Percentiles rank a stretch among this genome's conserved stretches.
Evolutionary conservation across 306 rosid species (phyloP).

Genomic region (Quercus dentata): DNA sequence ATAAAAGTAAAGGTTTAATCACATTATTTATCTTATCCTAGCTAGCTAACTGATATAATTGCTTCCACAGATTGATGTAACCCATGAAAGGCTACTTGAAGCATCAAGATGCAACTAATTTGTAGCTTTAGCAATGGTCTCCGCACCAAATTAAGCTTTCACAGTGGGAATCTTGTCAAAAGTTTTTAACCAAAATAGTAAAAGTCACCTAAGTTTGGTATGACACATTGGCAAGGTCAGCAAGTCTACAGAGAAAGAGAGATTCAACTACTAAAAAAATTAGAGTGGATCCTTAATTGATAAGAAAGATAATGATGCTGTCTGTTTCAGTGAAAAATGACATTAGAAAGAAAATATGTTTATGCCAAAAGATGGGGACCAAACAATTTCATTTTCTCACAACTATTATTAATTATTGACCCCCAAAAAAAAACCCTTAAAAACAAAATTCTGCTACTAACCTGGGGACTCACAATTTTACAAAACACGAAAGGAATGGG

Average conservation of each 20-base stretch:
- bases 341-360: background rate
- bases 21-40: background rate
- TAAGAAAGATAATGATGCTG: constrained; percentile 1
- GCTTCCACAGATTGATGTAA: background rate
- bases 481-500: background rate
- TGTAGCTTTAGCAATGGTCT: background rate
- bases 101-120: background rate
- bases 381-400: background rate
- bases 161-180: background rate
- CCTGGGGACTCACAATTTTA: background rate
- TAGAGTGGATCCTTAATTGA: constrained; percentile 1
- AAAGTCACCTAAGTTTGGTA: background rate
- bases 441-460: background rate
- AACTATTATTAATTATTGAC: background rate
- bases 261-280: background rate
- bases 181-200: background rate
- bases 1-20: background rate
- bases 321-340: background rate
- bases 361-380: background rate
- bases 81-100: background rate
- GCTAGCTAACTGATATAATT: background rate
- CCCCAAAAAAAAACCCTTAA: background rate
- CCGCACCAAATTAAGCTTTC: background rate
- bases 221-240: background rate
- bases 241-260: background rate